Conservation (phyloP, 345 rosid species). For the Trapa bicornis region DNA sequence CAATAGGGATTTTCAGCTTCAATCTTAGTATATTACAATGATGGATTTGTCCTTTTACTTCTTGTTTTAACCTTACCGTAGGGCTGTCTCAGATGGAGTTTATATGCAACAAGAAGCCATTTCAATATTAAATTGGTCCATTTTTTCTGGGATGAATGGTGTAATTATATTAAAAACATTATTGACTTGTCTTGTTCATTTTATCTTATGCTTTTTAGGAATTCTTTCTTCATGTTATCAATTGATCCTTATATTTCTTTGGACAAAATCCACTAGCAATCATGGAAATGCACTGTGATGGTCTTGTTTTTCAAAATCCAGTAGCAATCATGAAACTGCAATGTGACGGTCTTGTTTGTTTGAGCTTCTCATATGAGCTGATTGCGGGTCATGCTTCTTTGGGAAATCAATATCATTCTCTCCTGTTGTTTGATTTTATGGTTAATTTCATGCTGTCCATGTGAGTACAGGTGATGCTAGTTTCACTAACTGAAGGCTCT, state of each 20-base stretch:
- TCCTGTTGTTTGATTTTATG: neutral
- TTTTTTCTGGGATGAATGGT: too few relatives aligned
- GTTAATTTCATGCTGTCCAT: neutral
- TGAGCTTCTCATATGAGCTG: neutral
- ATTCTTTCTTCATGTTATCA: too few relatives aligned
- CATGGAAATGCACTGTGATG: neutral
- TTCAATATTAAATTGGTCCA: too few relatives aligned
- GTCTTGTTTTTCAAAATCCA: neutral
- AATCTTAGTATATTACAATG: neutral
- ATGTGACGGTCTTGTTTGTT: neutral
- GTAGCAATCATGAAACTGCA: neutral
- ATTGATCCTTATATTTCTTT: neutral
- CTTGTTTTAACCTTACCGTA: too few relatives aligned
- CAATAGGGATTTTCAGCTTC: neutral
- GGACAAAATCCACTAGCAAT: neutral
- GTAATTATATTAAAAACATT: too few relatives aligned
- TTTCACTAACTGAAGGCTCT: neutral
- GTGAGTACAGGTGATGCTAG: neutral
- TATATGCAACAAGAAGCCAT: too few relatives aligned
- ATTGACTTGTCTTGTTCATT: too few relatives aligned
- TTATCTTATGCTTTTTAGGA: too few relatives aligned
- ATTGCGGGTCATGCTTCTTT: neutral
- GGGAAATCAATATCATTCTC: neutral
- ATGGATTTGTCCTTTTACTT: too few relatives aligned
- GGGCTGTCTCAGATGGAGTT: too few relatives aligned